Percentiles rank a stretch among this genome's conserved stretches.
phyloP scores from a whole-genome alignment of 2,329 filamentous ascomycete species.

The Alternaria sp. region DNA sequence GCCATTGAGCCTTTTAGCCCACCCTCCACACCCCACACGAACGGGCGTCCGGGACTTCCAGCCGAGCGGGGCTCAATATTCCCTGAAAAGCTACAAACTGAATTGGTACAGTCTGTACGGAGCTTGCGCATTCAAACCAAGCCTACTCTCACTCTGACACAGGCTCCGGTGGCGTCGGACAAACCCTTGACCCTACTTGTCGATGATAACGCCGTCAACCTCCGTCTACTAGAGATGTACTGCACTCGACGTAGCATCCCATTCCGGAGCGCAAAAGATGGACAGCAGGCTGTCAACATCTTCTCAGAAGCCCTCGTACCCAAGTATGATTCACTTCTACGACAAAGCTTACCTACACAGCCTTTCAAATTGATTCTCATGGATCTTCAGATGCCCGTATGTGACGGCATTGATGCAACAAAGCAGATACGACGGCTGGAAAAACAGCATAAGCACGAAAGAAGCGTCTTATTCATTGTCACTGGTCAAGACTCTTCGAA shows the following conservation, averaged over 20 bases:
- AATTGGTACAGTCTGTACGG: constrained; percentile 22
- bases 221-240: constrained; percentile 59
- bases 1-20: constrained; percentile 4
- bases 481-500: constrained; percentile 44
- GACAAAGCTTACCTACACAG: constrained; percentile 4
- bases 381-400: constrained; percentile 55
- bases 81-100: constrained; percentile 12
- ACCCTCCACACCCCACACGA: not conserved
- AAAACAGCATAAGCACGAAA: constrained; percentile 28
- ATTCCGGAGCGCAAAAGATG: constrained; percentile 52
- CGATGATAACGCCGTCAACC: constrained; percentile 58
- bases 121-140: constrained; percentile 14
- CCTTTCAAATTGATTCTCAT: constrained; percentile 51
- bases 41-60: not conserved
- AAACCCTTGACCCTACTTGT: constrained; percentile 52
- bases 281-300: constrained; percentile 51
- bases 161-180: not conserved
- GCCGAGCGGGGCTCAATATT: constrained; percentile 16
- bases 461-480: constrained; percentile 44
- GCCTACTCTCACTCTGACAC: not conserved
- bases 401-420: constrained; percentile 50
- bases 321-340: constrained; percentile 14
- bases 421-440: constrained; percentile 48
- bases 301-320: constrained; percentile 30
- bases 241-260: constrained; percentile 53